These are phyloP conservation scores for Phytophthora citrophthora DNA, from an alignment of 352 stramenopile genomes.

Conservation along the genomic window DNA sequence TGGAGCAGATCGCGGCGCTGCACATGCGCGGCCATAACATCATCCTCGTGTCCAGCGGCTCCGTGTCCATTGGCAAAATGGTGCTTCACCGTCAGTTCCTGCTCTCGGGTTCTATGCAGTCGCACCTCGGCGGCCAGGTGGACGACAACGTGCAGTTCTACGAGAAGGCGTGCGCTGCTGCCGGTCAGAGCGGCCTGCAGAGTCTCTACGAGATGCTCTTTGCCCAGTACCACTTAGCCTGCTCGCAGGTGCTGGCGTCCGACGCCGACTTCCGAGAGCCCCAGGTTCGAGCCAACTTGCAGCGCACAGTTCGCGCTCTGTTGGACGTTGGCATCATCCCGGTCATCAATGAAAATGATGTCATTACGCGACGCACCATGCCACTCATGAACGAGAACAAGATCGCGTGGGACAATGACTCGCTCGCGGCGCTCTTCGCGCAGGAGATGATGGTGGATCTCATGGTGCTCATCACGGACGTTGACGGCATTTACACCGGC, in stretches of 20 bases:
- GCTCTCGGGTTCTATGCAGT: conserved; percentile 86
- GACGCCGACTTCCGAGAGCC: conserved; percentile 81
- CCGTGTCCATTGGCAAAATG: conserved; percentile 81
- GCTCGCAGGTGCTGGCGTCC: conserved; percentile 81
- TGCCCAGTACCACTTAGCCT: conserved; percentile 83
- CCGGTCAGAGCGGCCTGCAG: conserved; percentile 81
- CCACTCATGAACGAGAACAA: conserved; percentile 65
- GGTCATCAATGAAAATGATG: conserved; percentile 89
- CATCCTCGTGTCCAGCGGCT: conserved; percentile 86
- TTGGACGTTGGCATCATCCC: conserved; percentile 87
- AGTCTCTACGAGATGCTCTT: conserved; percentile 90
- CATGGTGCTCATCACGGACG: conserved; percentile 81
- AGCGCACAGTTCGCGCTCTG: conserved; percentile 65
- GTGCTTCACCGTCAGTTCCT: conserved; percentile 83
- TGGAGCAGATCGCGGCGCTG: conserved; percentile 84
- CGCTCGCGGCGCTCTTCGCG: conserved; percentile 78
- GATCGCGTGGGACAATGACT: conserved; percentile 89
- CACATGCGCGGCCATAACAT: conserved; percentile 86
- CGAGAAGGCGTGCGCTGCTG: conserved; percentile 73
- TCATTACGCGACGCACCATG: conserved; percentile 73
- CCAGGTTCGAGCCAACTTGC: conserved; percentile 67
- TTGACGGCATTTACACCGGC: conserved; percentile 63
- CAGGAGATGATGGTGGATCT: conserved; percentile 75
- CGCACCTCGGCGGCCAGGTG: conserved; percentile 71
- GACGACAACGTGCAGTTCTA: conserved; percentile 66